Evolutionary conservation across 2,329 filamentous ascomycete species (phyloP).

Genomic region (Fusarium oligoseptatum): DNA sequence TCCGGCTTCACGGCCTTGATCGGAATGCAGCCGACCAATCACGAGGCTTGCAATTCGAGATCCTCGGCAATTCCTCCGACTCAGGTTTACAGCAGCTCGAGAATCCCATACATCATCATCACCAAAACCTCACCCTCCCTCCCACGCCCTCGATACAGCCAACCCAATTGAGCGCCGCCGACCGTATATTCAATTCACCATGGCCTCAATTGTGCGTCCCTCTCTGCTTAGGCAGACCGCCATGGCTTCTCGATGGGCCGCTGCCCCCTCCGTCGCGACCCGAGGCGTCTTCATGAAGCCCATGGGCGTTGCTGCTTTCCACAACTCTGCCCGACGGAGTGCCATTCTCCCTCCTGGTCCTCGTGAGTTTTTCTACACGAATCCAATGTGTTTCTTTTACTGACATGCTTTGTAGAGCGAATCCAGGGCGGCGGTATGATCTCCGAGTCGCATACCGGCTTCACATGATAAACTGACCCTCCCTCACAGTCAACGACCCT

Average conservation of each 20-base stretch:
- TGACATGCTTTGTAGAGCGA: conserved; percentile 70
- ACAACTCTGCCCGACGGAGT: conserved; percentile 82
- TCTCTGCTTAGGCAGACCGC: conserved; percentile 67
- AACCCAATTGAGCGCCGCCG: conserved; percentile 46
- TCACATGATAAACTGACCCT: conserved; percentile 39
- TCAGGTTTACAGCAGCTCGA: conserved; percentile 29
- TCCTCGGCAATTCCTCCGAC: conserved; percentile 63
- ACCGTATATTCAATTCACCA: conserved; percentile 49
- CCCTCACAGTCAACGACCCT: conserved; percentile 82
- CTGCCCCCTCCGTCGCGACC: conserved; percentile 53
- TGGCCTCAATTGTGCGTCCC: conserved; percentile 70
- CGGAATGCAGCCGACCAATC: conserved; percentile 58
- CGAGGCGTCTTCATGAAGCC: conserved; percentile 52
- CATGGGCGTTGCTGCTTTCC: conserved; percentile 82
- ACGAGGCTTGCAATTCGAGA: conserved; percentile 58
- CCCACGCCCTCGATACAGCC: conserved; percentile 39
- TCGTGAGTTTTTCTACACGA: conserved; percentile 69
- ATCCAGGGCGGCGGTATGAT: conserved; percentile 80
- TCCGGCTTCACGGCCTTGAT: conserved; percentile 45
- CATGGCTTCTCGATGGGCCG: conserved; percentile 55
- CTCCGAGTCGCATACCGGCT: conserved; percentile 22
- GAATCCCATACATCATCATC: conserved; percentile 46
- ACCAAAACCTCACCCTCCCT: conserved; percentile 19
- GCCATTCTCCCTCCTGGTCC: conserved; percentile 87
- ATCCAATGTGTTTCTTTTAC: conserved; percentile 42